Evolutionary conservation across 495 filamentous ascomycete genomes (phyloP), one percentile per base, ranked within the genome.

Genomic region (Annulohypoxylon moriforme): DNA sequence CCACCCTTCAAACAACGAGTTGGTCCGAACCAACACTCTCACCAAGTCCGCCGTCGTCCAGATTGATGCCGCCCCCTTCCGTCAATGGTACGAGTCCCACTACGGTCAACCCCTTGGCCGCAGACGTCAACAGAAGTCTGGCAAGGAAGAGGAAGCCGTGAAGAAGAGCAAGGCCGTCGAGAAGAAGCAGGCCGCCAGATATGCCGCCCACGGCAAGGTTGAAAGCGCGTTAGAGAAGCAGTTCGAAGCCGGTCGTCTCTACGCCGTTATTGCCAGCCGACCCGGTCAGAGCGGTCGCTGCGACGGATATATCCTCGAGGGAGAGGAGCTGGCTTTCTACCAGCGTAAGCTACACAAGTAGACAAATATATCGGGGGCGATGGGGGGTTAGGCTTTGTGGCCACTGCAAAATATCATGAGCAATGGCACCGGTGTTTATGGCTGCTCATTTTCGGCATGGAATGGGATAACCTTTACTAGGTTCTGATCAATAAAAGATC

Each of bases 1-100:
- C 91, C 96, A 99, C 85, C 96, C 96, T 59, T 98, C 96, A 81
- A 99, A 99, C 93, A 99, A 99, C 91, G 96, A 99, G 85, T 89
- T 99, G 77, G 93, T 99, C 87, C 96, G 96, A 79, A 99, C 96
- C 83, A 99, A 99, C 89, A 98, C 96, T 87, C 88, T 99, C 81
- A 99, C 96, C 88, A 96, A 94, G 87, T 92, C 94, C 75, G 94
- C 96, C 85, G 92, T 99, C 76, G 94, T 99, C 81, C 96, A 98
- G 87, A 87, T 99, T 85, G 96, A 99, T 84, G 96, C 96, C 71
- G 93, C 94, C 57, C 96, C 96, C 72, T 99, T 99, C 92, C 87
- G 96, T 80, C 96, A 98, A 88, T 99, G 96, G 96, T 99, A 97
- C 83, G 96, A 99, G 89, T 93, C 96, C 68, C 96, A 99, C 91